Conservation (phyloP, 805 yeast species). For the Metschnikowia cerradonensis region DNA sequence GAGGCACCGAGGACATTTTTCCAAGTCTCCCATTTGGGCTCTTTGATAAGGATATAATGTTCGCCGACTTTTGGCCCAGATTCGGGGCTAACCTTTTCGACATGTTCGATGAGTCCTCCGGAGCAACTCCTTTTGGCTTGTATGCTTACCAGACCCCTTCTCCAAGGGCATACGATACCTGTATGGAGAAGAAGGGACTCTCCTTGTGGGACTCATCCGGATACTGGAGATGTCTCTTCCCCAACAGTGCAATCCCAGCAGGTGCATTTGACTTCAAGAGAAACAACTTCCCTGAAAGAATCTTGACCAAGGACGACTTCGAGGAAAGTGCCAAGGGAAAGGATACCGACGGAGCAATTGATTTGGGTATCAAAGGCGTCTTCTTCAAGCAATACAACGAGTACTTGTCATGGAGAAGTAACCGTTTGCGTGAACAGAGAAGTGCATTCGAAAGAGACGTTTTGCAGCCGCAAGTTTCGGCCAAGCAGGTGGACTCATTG, state of each 20-base stretch:
- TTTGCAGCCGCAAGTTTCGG: background rate
- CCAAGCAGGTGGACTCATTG: background rate
- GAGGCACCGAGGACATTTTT: constrained; percentile 4
- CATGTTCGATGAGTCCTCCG: constrained; percentile 18
- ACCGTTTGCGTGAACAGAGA: constrained; percentile 39
- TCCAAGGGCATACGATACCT: constrained; percentile 53
- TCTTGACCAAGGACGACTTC: constrained; percentile 59
- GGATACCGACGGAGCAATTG: constrained; percentile 19
- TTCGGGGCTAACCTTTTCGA: constrained; percentile 8
- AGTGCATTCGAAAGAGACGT: constrained; percentile 1
- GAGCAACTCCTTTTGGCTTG: constrained; percentile 40
- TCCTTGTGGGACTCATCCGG: constrained; percentile 84
- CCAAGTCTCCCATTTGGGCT: background rate
- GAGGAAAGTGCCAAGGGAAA: constrained; percentile 19
- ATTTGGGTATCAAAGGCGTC: constrained; percentile 48
- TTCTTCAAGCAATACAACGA: constrained; percentile 66
- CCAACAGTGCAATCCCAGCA: constrained; percentile 42
- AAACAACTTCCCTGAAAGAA: constrained; percentile 22
- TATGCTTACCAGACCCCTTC: constrained; percentile 59
- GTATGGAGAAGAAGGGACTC: constrained; percentile 61
- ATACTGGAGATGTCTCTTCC: constrained; percentile 88
- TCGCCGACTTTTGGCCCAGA: background rate
- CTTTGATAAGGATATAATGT: background rate
- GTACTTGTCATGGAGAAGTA: constrained; percentile 62
- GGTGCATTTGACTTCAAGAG: constrained; percentile 26